Evolutionary conservation across 768 basidiomycete species (phyloP), one percentile per base, ranked within the genome.

Genomic region (Nidularia pulvinata): DNA sequence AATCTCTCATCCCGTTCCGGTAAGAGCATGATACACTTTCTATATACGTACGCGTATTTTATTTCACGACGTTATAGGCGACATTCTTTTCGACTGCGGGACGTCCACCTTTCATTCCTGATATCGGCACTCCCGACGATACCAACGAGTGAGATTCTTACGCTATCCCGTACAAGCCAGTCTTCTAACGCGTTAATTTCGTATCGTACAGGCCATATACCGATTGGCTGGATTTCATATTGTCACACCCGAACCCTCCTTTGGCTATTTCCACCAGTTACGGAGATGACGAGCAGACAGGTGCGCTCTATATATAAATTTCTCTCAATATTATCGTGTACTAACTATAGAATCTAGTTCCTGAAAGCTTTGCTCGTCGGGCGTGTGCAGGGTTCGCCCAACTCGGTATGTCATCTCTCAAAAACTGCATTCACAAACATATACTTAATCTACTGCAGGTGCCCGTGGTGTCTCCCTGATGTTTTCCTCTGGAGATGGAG

Each of bases 211-310:
- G 68, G 51, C 69, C 73, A 7, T 72, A 71, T 48, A 49, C 57
- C n/a, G 69, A 69, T 14, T 90, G 88, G 87, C 63, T 90, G 5
- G 73, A 85, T 39, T 84, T 77, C 51, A 58, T 89, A 16, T 67
- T 80, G 1, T 59, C 59, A 19, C 75, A 80, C 6, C 51, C 66
- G 1, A 65, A 70, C 19, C 65, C 78, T 2, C 85, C 86, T 6
- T 76, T 80, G 58, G 76, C 80, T 2, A 85, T 89, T 32, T 84
- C 85, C 1, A 88, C 84, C 0, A 85, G 83, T 58, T 89, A 89
- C 61, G 84, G 77, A 2, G 87, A 89, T 46, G 76, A 82, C 51
- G 88, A 90, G 53, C 85, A 86, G 61, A 84, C 85, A 11, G 83
- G 84, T 84, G 45, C 7, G 13, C 22, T n/a, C 45, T 25, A 30